These are phyloP conservation scores for Candida michaelii DNA, from an alignment of 805 yeast species.

Conservation along the genomic window DNA sequence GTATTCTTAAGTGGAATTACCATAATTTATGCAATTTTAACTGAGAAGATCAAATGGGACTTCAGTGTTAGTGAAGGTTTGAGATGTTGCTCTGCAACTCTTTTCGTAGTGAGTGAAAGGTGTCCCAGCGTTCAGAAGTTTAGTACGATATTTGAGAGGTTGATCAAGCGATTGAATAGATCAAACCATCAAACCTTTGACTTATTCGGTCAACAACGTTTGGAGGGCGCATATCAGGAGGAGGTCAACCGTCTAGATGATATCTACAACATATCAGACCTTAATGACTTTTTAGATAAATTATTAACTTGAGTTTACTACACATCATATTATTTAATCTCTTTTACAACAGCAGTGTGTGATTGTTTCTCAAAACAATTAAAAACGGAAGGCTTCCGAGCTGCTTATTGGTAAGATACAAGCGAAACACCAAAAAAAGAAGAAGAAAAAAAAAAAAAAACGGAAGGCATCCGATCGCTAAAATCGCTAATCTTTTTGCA, in stretches of 20 bases:
- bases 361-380: constrained; percentile 25
- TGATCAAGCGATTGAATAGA: constrained; percentile 2
- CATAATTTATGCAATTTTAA: constrained; percentile 8
- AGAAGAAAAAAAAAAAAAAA: too few relatives aligned
- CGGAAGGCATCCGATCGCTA: too few relatives aligned
- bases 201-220: constrained; percentile 44
- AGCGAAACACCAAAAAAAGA: too few relatives aligned
- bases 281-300: constrained; percentile 6
- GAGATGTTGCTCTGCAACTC: constrained; percentile 9
- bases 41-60: constrained; percentile 7
- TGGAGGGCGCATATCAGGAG: constrained; percentile 20
- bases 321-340: constrained; percentile 55
- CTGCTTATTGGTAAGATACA: too few relatives aligned
- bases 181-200: constrained; percentile 20
- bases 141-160: constrained; percentile 7
- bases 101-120: constrained; percentile 6
- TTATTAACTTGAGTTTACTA: background rate
- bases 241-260: constrained; percentile 9
- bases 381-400: too few relatives aligned
- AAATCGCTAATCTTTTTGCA: too few relatives aligned
- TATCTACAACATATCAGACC: background rate
- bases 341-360: constrained; percentile 48
- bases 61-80: constrained; percentile 9
- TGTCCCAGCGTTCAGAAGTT: constrained; percentile 4
- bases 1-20: constrained; percentile 12